Evolutionary conservation across 108 stramenopile genomes (phyloP), one percentile per base, ranked within the genome.

Genomic region (Bacterosira constricta): DNA sequence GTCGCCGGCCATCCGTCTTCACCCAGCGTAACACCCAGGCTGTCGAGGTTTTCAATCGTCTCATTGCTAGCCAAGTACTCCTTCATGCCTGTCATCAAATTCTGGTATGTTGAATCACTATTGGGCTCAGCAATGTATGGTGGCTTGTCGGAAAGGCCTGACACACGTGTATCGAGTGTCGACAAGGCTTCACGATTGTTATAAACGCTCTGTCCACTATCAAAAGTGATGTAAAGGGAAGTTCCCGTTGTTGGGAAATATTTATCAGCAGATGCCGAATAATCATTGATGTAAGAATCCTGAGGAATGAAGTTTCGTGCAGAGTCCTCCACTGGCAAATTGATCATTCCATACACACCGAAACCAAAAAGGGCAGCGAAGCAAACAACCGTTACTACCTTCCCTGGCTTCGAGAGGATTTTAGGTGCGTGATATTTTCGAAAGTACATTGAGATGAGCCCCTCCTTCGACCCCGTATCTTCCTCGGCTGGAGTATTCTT

Each of bases 251-350:
- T 63, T 32, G 84, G 84, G 41, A 80, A 88, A 53, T 67, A 83
- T 6, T 66, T 49, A 54, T 88, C 87, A 6, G 74, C 71, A 18
- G 75, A 76, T 8, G 60, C 81, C 31, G 79, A 50, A 37, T 85
- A 92, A 32, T 79, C 81, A n/a, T 79, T 74, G 9, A 94, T 34
- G 70, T 94, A 94, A n/a, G 78, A 81, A 56, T 76, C 89, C 15
- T 71, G 70, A n/a, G 93, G 93, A 41, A 94, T 91, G 59, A 94
- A 94, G 58, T 57, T 66, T 9, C 87, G 82, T 15, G 59, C n/a
- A 8, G 84, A 66, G 63, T 88, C 82, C 65, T 88, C 87, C 4
- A 88, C 84, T 0, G 79, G 64, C 21, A 88, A 66, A 29, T 85
- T 81, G 54, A 75, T 60, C 0, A 77, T 62, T 11, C 87, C 87